Evolutionary conservation across 352 stramenopile species (phyloP), one percentile per base, ranked within the genome.

Genomic region (Plasmopara halstedii): DNA sequence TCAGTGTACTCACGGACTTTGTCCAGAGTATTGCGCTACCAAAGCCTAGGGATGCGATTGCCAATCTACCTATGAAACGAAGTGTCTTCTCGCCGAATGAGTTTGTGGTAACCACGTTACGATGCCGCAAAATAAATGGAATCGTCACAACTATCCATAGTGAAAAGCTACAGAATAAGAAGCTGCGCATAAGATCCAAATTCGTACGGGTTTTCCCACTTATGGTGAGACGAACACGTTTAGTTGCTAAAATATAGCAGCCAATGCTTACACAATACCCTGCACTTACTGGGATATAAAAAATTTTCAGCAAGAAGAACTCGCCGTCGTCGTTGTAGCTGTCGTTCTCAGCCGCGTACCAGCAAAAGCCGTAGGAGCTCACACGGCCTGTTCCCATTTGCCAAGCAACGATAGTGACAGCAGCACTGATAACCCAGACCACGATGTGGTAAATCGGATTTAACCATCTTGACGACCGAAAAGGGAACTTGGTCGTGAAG

Each of bases 401-500:
- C 34, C 64, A 75, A 15, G 72, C 71, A 3, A 84, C 46, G 27
- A 88, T 79, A 0, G 73, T 64, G 13, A 79, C 70, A 10, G 67
- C 37, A 6, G 66, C 63, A 34, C 65, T 71, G 15, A 83, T 55
- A 4, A 59, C 18, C 73, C 81, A 89, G 6, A 94, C 76, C 0
- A 70, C 62, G 1, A 74, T 31, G 47, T 94, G 83, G 48, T 88
- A 92, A 44, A 88, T 57, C 15, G 60, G 60, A 22, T 72, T 67
- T 41, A 88, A 70, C 61, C 67, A 84, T 34, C 71, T 59, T n/a
- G 75, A 79, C 31, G 73, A 86, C 25, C 64, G 65, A 53, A 94
- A 94, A 42, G 83, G 83, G 52, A 84, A 88, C 64, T 88, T 87
- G 71, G 78, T 92, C 27, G 76, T 88, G 58, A 85, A 88, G 64